phyloP scores from a whole-genome alignment of 371 early-diverging fungal species.

The Neoconidiobolus thromboides region DNA sequence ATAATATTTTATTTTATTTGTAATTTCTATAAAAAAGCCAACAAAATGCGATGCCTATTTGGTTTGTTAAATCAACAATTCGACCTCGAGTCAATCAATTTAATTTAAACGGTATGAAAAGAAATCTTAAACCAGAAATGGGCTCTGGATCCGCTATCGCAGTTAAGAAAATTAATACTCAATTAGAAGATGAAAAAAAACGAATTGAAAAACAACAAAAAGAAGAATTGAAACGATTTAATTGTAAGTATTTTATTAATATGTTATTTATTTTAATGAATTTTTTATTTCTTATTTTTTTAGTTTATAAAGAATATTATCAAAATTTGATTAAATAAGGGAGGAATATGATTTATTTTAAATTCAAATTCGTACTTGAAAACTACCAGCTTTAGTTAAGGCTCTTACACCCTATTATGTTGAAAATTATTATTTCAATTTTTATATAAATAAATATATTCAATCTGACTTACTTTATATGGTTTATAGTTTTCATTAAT shows the following conservation, averaged over 20 bases:
- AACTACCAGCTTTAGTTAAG: too few relatives aligned
- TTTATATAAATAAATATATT: too few relatives aligned
- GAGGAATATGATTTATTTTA: too few relatives aligned
- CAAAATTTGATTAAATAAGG: too few relatives aligned
- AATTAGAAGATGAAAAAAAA: neutral
- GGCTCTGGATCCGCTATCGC: neutral
- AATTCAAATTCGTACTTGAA: too few relatives aligned
- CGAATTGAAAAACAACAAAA: neutral
- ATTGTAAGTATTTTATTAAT: neutral
- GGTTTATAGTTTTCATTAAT: conserved; percentile 64
- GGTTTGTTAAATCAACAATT: conserved; percentile 4
- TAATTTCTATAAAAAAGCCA: neutral
- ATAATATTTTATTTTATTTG: neutral
- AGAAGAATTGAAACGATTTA: neutral
- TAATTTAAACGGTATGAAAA: neutral
- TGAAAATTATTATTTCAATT: too few relatives aligned
- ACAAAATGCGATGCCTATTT: conserved; percentile 2
- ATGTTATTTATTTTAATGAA: too few relatives aligned
- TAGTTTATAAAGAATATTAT: too few relatives aligned
- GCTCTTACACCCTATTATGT: too few relatives aligned
- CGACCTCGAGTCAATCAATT: neutral
- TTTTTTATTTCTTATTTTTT: too few relatives aligned
- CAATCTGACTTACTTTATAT: conserved; percentile 32
- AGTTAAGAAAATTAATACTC: neutral
- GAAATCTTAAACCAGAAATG: neutral